These are phyloP conservation scores for Neoboletus brunneissimus DNA, from an alignment of 768 basidiomycete genomes.

Conservation along the genomic window DNA sequence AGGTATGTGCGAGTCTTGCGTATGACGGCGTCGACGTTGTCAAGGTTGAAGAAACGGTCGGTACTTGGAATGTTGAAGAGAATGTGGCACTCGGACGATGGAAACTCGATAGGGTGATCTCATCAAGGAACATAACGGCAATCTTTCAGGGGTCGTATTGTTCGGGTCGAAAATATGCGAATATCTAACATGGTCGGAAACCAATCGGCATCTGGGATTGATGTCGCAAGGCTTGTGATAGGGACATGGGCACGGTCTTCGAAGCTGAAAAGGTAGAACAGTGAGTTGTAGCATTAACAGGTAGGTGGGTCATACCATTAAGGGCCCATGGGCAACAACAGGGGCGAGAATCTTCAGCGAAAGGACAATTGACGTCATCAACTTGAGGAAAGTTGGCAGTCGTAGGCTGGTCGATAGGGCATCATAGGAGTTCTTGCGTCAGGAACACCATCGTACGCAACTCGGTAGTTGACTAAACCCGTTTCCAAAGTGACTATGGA, in stretches of 20 bases:
- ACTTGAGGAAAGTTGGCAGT: not conserved
- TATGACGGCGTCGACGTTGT: not conserved
- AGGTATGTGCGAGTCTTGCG: conserved; percentile 1
- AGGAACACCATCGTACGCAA: not conserved
- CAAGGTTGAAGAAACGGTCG: not conserved
- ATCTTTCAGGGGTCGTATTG: not conserved
- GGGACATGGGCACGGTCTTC: not conserved
- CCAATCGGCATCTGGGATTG: too few species aligned
- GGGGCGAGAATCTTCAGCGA: not conserved
- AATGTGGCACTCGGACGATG: not conserved
- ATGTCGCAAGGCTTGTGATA: not conserved
- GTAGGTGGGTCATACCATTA: not conserved
- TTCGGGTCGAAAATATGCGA: not conserved
- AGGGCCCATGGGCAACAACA: not conserved
- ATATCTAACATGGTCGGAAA: not conserved
- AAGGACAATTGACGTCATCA: not conserved
- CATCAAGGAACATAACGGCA: not conserved
- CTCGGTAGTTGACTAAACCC: not conserved
- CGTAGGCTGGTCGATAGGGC: not conserved
- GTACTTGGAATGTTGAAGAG: not conserved
- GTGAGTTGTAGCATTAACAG: not conserved
- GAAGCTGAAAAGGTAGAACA: not conserved
- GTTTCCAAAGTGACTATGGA: not conserved
- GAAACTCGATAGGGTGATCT: not conserved
- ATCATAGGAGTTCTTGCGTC: not conserved